Evolutionary conservation across 208 protist species (phyloP).

Genomic region (Crithidia brevicula): DNA sequence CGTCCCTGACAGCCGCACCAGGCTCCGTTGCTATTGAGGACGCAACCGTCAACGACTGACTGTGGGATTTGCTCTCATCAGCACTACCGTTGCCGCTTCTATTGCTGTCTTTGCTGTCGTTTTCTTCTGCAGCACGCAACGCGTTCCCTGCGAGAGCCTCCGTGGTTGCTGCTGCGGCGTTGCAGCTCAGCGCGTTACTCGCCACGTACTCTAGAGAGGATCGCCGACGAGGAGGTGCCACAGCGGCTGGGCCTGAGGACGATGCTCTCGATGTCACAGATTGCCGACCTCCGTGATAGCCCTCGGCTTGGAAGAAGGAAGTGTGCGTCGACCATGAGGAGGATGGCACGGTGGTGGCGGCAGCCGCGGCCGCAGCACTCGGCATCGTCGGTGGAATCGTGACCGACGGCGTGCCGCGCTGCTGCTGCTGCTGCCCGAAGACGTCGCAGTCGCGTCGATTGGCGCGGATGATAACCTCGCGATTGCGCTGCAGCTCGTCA

Average conservation of each 20-base stretch:
- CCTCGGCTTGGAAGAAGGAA: neutral
- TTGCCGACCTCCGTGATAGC: neutral
- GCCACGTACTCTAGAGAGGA: slow-evolving; percentile 24
- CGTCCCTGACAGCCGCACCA: too few species aligned
- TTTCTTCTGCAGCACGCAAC: too few species aligned
- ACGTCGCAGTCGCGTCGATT: slow-evolving; percentile 53
- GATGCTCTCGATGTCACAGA: neutral
- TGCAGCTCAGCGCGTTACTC: neutral
- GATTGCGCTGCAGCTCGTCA: slow-evolving; percentile 35
- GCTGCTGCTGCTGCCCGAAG: slow-evolving; percentile 46
- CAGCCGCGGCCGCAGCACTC: slow-evolving; percentile 9
- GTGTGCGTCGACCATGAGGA: neutral
- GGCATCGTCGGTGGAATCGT: slow-evolving; percentile 29
- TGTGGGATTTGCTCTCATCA: too few species aligned
- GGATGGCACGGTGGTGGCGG: neutral
- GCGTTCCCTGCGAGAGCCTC: neutral
- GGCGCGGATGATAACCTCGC: slow-evolving; percentile 42
- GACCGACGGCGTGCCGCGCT: slow-evolving; percentile 29
- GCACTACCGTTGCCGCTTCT: neutral
- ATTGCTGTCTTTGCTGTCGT: neutral
- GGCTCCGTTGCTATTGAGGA: too few species aligned
- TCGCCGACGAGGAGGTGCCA: slow-evolving; percentile 8
- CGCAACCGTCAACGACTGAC: too few species aligned
- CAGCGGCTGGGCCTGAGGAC: neutral
- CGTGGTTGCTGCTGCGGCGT: neutral